A percentile compares a stretch with the other conserved stretches of the same genome.
phyloP scores from a whole-genome alignment of 2,329 filamentous ascomycete genomes.

The Periconia sp. region DNA sequence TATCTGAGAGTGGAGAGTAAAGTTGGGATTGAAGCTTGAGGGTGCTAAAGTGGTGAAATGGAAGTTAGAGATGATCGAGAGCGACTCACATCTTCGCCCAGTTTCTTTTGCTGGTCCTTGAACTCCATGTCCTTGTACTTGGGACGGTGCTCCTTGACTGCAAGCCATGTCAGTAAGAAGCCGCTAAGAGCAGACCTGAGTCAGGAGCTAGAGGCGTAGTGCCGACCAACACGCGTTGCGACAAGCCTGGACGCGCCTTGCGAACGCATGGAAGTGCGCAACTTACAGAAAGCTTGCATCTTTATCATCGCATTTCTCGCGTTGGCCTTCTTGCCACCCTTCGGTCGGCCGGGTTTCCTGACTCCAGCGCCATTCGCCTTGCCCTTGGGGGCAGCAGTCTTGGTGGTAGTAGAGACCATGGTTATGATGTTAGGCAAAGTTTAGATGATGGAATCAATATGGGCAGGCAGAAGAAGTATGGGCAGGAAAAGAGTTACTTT shows the following conservation, averaged over 20 bases:
- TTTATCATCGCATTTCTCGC: conserved; percentile 37
- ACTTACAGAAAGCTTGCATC: conserved; percentile 47
- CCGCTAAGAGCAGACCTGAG: background rate
- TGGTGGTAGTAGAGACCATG: conserved; percentile 35
- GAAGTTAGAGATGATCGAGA: too few species aligned
- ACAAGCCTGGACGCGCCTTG: conserved; percentile 24
- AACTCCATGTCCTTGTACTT: conserved; percentile 42
- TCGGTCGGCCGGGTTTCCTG: conserved; percentile 32
- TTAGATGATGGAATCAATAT: conserved; percentile 1
- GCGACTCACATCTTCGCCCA: conserved; percentile 40
- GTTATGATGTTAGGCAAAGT: conserved; percentile 7
- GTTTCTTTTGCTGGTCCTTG: conserved; percentile 44
- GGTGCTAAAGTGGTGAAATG: background rate
- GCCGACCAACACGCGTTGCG: conserved; percentile 18
- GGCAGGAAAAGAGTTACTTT: too few species aligned
- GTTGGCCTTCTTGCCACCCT: conserved; percentile 28
- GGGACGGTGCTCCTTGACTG: conserved; percentile 44
- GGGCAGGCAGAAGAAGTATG: background rate
- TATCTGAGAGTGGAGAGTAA: too few species aligned
- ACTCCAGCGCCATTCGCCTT: conserved; percentile 30
- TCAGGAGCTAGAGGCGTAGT: background rate
- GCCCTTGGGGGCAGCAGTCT: conserved; percentile 29
- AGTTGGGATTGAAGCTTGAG: too few species aligned
- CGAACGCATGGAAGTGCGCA: background rate
- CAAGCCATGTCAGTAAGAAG: conserved; percentile 17